Conservation (phyloP, 768 basidiomycete species). For the Boletus pseudopeckii region DNA sequence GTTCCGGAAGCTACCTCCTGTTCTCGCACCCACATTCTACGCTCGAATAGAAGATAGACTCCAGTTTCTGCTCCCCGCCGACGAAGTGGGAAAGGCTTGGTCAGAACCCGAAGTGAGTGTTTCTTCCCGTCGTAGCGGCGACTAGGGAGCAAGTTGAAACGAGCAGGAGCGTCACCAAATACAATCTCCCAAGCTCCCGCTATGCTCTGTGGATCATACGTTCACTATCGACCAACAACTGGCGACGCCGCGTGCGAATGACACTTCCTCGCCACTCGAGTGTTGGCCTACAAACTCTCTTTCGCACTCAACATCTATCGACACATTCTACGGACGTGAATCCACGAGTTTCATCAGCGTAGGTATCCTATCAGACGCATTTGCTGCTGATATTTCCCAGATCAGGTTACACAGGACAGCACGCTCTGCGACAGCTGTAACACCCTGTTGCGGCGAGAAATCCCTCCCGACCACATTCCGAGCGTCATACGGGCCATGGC, state of each 20-base stretch:
- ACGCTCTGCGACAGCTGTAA: constrained; percentile 14
- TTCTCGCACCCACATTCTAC: background rate
- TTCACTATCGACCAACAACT: background rate
- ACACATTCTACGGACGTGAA: constrained; percentile 2
- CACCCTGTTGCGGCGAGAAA: constrained; percentile 12
- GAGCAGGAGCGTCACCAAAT: constrained; percentile 1
- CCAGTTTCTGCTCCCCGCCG: background rate
- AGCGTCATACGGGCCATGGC: constrained; percentile 21
- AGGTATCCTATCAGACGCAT: background rate
- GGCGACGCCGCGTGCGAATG: background rate
- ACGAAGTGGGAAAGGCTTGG: background rate
- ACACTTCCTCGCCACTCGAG: background rate
- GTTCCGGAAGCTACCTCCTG: background rate
- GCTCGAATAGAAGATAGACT: background rate
- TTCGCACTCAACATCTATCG: background rate
- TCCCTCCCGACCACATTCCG: constrained; percentile 20
- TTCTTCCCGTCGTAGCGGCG: background rate
- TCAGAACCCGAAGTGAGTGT: constrained; percentile 6
- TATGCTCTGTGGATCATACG: background rate
- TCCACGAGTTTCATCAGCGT: constrained; percentile 12
- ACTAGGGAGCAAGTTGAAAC: background rate
- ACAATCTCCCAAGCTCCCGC: background rate
- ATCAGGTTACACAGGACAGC: constrained; percentile 6
- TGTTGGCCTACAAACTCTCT: background rate
- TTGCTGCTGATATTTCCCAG: background rate